These are phyloP conservation scores for Plasmodium fragile DNA, from an alignment of 169 alveolate species.

Conservation along the genomic window DNA sequence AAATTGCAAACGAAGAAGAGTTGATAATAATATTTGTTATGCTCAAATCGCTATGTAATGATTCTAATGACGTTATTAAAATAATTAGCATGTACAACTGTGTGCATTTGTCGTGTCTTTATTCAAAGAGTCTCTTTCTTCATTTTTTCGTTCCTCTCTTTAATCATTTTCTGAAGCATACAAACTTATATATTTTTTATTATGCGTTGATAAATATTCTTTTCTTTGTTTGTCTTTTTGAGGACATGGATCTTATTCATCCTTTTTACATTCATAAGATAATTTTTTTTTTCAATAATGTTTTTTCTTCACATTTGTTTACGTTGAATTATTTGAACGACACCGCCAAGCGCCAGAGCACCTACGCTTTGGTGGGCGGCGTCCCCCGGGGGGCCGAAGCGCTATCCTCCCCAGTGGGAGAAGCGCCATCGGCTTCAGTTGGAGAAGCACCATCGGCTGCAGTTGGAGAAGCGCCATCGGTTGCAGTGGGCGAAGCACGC, in stretches of 20 bases:
- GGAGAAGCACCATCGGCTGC: not conserved
- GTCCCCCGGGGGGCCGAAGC: not conserved
- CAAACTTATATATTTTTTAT: conserved; percentile 42
- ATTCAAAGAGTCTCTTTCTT: conserved; percentile 34
- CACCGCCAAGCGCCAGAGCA: conserved; percentile 45
- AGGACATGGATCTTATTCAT: conserved; percentile 59
- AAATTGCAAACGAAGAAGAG: conserved; percentile 32
- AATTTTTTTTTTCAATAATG: conserved; percentile 65
- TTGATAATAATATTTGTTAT: not conserved
- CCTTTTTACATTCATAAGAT: conserved; percentile 62
- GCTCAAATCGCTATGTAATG: conserved; percentile 29
- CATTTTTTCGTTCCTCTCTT: conserved; percentile 46
- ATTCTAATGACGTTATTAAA: conserved; percentile 47
- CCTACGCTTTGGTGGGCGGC: conserved; percentile 22
- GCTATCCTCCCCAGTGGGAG: not conserved
- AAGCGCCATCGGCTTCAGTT: not conserved
- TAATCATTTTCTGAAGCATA: conserved; percentile 41
- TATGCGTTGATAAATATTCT: conserved; percentile 50
- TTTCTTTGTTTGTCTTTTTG: conserved; percentile 39
- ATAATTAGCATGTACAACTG: conserved; percentile 60
- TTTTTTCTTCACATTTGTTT: conserved; percentile 66
- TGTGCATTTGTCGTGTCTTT: conserved; percentile 39
- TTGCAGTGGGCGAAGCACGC: not conserved
- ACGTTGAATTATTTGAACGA: conserved; percentile 55
- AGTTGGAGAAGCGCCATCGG: not conserved